Evolutionary conservation across 257 asterid species (phyloP).

Genomic region (Henckelia pumila): DNA sequence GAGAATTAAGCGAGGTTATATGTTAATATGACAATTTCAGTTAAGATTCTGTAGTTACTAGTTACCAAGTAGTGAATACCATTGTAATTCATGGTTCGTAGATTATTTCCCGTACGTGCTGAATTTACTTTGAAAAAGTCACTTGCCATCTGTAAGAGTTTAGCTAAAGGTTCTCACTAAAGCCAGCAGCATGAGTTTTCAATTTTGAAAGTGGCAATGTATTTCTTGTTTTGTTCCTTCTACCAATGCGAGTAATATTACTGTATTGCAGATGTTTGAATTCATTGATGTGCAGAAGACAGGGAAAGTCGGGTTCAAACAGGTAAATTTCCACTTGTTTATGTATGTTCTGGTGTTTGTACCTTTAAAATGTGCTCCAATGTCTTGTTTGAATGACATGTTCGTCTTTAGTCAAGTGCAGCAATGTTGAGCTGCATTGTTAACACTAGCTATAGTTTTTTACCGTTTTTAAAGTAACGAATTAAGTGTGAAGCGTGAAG

Average conservation of each 20-base stretch:
- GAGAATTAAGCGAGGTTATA: not conserved
- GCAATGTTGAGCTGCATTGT: not conserved
- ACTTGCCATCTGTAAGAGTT: no score
- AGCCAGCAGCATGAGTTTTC: constrained; percentile 10
- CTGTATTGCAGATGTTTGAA: constrained; percentile 60
- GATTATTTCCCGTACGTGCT: not conserved
- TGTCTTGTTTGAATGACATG: constrained; percentile 3
- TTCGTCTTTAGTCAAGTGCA: not conserved
- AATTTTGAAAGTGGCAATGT: constrained; percentile 1
- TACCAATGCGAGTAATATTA: constrained; percentile 6
- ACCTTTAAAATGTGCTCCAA: not conserved
- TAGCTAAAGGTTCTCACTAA: not conserved
- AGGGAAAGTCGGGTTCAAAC: constrained; percentile 78
- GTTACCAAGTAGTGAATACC: not conserved
- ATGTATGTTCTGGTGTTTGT: not conserved
- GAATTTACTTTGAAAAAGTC: not conserved
- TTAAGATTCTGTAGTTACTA: not conserved
- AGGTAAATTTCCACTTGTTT: constrained; percentile 40
- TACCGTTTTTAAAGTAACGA: no score
- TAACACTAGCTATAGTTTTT: not conserved
- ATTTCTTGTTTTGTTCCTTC: constrained; percentile 2
- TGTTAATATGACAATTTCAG: not conserved
- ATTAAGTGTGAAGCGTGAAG: no score
- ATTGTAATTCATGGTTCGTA: not conserved
- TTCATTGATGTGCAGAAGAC: constrained; percentile 71